Percentiles rank a stretch among this genome's conserved stretches.
Conservation (phyloP, 2,329 filamentous ascomycete species). For the Cladosporium oxysporum region DNA sequence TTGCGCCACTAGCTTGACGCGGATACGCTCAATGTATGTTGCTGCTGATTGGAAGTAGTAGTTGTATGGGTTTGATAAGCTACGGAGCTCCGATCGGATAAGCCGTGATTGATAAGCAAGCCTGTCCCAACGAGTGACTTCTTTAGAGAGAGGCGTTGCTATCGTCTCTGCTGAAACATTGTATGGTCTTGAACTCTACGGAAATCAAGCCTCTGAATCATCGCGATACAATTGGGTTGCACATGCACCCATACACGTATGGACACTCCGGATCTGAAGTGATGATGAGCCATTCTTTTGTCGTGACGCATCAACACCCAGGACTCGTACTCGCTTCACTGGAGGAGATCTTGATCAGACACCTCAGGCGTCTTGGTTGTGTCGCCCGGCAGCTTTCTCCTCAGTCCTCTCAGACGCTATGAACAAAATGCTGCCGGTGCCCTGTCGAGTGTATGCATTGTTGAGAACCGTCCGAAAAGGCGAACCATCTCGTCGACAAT, state of each 20-base stretch:
- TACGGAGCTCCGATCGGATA: neutral
- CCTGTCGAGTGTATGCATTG: neutral
- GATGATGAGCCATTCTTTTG: neutral
- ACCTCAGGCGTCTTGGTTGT: neutral
- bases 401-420: neutral
- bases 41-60: neutral
- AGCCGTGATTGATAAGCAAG: neutral
- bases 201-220: too few relatives aligned
- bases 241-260: too few relatives aligned
- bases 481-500: neutral
- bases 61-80: neutral
- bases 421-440: too few relatives aligned
- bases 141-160: neutral
- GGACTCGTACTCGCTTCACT: too few relatives aligned
- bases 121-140: neutral
- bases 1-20: neutral
- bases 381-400: neutral
- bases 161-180: neutral
- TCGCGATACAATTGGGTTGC: too few relatives aligned
- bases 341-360: too few relatives aligned
- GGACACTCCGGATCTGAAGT: neutral
- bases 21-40: neutral
- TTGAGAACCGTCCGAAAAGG: neutral
- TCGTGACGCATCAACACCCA: neutral
- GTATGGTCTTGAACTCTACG: too few relatives aligned